Base-by-base conservation (phyloP, 805 yeast genomes). In the Tetrapisispora taiwanensis region DNA sequence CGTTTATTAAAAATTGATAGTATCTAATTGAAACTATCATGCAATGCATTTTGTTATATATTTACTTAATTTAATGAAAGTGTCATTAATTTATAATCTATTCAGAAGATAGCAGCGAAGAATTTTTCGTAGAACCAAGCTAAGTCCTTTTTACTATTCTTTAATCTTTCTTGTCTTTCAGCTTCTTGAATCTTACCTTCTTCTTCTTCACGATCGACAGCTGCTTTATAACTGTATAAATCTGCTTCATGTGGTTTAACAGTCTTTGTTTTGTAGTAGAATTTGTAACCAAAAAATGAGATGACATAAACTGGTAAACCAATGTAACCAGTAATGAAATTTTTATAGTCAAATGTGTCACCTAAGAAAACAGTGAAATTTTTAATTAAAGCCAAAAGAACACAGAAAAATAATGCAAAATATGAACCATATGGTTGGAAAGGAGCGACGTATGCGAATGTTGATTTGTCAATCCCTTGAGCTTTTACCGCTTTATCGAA, bases 291-390 rank as follows among this genome's bases (percentile, higher is more conserved):
- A 48, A 73, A 53, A 50, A 67, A 73, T 46, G 74, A 67, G 39
- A 76, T 65, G 30, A 79, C 33, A 53, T 72, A 83, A 10, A 81
- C 78, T 6, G 64, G 64, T 39, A 83, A 72, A 27, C 84, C 84
- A 54, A 84, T 79, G 65, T 84, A 83, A 37, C 89, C 88, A 30
- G 90, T 81, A 56, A 84, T 80, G 58, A 84, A 84, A 17, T 70
- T 69, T 62, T 77, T 75, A 65, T 78, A 79, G 50, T 75, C 73
- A 59, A 83, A 79, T 14, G 61, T 65, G 46, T 75, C 72, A 41
- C 77, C 77, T 51, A 84, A 67, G 68, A 84, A 84, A 3, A 77
- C 88, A 1, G 86, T 78, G 60, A 81, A 82, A 53, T 81, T 81
- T 65, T 84, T 84, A 59, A 79, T 75, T 39, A 84, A 53, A 9